Percentiles rank a stretch among this genome's conserved stretches.
Conservation (phyloP, 2,329 filamentous ascomycete species). For the Helotiales sp. region DNA sequence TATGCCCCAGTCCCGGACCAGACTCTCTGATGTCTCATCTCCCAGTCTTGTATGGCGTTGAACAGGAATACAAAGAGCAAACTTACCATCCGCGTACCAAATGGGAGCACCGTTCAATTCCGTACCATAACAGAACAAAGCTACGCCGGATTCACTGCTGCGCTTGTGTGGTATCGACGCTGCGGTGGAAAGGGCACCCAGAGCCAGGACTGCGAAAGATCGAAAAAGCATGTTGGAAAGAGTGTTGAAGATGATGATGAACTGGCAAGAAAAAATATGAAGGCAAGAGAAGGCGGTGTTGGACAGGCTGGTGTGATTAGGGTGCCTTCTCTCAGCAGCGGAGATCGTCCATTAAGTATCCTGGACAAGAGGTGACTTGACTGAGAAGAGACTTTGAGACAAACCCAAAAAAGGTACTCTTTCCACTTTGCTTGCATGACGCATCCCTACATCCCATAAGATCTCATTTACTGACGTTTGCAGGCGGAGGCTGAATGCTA, state of each 20-base stretch:
- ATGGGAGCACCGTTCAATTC: conserved; percentile 32
- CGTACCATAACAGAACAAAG: conserved; percentile 35
- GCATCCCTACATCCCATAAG: background rate
- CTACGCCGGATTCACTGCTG: conserved; percentile 3
- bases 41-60: background rate
- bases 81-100: conserved; percentile 38
- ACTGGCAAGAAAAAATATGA: background rate
- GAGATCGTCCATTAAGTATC: conserved; percentile 2
- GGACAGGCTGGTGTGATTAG: background rate
- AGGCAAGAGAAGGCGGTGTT: background rate
- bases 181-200: conserved; percentile 7
- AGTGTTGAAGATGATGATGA: background rate
- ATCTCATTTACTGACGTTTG: conserved; percentile 1
- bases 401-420: background rate
- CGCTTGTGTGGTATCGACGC: conserved; percentile 7
- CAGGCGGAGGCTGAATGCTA: conserved; percentile 4
- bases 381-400: background rate
- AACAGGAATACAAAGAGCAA: background rate
- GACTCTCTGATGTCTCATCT: no score
- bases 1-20: no score
- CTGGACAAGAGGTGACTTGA: background rate
- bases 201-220: conserved; percentile 6
- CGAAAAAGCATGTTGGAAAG: conserved; percentile 19
- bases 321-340: background rate
- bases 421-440: background rate